phyloP scores from a whole-genome alignment of 148 eudicot genomes.

The Diospyros kaki region DNA sequence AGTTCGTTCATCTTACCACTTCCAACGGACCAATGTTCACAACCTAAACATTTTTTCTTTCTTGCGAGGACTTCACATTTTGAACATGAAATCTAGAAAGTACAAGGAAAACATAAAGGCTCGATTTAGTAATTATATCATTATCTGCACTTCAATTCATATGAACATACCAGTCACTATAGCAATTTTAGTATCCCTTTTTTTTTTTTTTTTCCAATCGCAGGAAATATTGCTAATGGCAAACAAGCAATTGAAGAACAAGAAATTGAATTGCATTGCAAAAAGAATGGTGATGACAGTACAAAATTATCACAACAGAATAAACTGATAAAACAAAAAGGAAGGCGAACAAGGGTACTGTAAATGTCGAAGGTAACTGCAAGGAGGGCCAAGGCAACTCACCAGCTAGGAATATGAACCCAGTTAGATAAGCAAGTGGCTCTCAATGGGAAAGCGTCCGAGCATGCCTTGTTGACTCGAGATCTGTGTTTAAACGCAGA shows the following conservation, averaged over 20 bases:
- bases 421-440: background rate
- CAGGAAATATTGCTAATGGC: background rate
- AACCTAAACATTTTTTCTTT: too few relatives aligned
- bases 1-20: background rate
- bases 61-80: too few relatives aligned
- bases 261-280: slow-evolving; percentile 4
- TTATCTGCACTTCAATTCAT: too few relatives aligned
- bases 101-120: too few relatives aligned
- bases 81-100: too few relatives aligned
- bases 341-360: background rate
- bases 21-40: too few relatives aligned
- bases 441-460: slow-evolving; percentile 51
- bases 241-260: background rate
- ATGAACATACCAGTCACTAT: too few relatives aligned
- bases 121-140: too few relatives aligned
- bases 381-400: background rate
- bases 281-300: background rate
- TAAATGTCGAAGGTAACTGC: background rate
- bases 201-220: too few relatives aligned
- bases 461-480: slow-evolving; percentile 44
- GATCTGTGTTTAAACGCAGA: slow-evolving; percentile 21
- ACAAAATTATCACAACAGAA: too few relatives aligned
- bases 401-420: background rate
- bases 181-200: too few relatives aligned
- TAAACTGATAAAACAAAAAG: background rate